These are phyloP conservation scores for Phytopythium mirpurense DNA, from an alignment of 352 stramenopile genomes.

Conservation along the genomic window DNA sequence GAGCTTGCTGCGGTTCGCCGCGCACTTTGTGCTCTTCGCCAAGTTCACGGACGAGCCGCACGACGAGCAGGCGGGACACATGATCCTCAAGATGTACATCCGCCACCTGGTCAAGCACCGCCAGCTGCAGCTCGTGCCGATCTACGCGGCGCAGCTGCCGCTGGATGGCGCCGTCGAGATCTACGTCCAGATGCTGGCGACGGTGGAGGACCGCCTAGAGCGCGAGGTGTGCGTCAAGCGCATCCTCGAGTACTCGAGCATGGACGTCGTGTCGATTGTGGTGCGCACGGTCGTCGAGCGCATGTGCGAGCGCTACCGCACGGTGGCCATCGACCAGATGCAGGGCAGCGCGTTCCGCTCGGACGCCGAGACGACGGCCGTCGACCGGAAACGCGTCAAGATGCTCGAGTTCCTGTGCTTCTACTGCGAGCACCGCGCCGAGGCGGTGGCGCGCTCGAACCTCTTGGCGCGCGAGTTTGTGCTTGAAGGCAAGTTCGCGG, in stretches of 20 bases:
- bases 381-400: slow-evolving; percentile 61
- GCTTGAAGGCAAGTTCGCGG: slow-evolving; percentile 58
- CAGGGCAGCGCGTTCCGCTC: slow-evolving; percentile 19
- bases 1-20: slow-evolving; percentile 68
- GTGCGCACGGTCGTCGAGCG: slow-evolving; percentile 49
- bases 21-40: slow-evolving; percentile 77
- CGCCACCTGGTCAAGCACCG: slow-evolving; percentile 75
- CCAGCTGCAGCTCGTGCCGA: slow-evolving; percentile 66
- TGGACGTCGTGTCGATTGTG: slow-evolving; percentile 61
- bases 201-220: slow-evolving; percentile 55
- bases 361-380: slow-evolving; percentile 23
- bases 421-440: slow-evolving; percentile 57
- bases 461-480: slow-evolving; percentile 66
- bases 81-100: slow-evolving; percentile 83
- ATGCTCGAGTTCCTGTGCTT: slow-evolving; percentile 74
- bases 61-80: slow-evolving; percentile 56
- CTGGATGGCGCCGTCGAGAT: slow-evolving; percentile 53
- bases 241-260: slow-evolving; percentile 57
- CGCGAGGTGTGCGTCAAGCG: slow-evolving; percentile 63
- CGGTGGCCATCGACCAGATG: slow-evolving; percentile 18
- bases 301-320: slow-evolving; percentile 30
- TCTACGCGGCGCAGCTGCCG: slow-evolving; percentile 68
- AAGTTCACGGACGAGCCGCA: slow-evolving; percentile 62
- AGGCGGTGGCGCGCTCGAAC: slow-evolving; percentile 55
- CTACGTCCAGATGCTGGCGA: slow-evolving; percentile 68